A percentile compares a stretch with the other conserved stretches of the same genome.
These are phyloP conservation scores for Colletotrichum musicola DNA, from an alignment of 2,329 filamentous ascomycete species.

Conservation along the genomic window DNA sequence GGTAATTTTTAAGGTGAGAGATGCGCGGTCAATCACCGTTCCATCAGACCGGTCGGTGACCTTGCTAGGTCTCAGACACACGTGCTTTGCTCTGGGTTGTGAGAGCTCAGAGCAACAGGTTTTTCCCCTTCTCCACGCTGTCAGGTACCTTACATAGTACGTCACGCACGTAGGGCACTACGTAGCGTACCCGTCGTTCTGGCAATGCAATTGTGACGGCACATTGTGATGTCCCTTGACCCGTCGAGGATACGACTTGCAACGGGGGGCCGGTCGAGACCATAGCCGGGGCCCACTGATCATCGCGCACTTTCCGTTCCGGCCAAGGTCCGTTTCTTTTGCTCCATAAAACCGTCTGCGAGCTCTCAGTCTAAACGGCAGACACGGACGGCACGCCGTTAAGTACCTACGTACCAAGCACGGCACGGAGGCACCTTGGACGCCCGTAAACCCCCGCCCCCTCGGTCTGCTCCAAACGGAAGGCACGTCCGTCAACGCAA, in stretches of 20 bases:
- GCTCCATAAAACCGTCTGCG: background rate
- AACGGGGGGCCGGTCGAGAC: conserved; percentile 34
- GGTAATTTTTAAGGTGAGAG: conserved; percentile 31
- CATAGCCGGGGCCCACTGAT: conserved; percentile 26
- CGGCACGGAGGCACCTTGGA: background rate
- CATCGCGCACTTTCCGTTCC: conserved; percentile 23
- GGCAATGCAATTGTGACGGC: too few relatives aligned
- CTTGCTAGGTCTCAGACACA: conserved; percentile 16
- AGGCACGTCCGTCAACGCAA: conserved; percentile 16
- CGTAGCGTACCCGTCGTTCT: too few relatives aligned
- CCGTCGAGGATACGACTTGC: background rate
- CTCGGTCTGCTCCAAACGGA: conserved; percentile 24
- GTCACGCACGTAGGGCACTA: conserved; percentile 7
- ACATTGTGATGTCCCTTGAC: too few relatives aligned
- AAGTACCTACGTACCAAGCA: background rate
- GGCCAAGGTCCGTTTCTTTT: conserved; percentile 10
- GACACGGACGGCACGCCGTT: background rate
- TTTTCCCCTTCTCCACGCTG: conserved; percentile 4
- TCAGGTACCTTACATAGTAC: background rate
- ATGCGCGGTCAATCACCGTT: conserved; percentile 30
- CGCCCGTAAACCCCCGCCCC: background rate
- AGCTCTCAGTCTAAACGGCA: background rate
- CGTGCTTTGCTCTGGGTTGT: conserved; percentile 10
- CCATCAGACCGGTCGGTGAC: conserved; percentile 18
- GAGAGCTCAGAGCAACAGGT: background rate